Base-by-base conservation (phyloP, 2,329 filamentous ascomycete genomes). In the Venturia nashicola region DNA sequence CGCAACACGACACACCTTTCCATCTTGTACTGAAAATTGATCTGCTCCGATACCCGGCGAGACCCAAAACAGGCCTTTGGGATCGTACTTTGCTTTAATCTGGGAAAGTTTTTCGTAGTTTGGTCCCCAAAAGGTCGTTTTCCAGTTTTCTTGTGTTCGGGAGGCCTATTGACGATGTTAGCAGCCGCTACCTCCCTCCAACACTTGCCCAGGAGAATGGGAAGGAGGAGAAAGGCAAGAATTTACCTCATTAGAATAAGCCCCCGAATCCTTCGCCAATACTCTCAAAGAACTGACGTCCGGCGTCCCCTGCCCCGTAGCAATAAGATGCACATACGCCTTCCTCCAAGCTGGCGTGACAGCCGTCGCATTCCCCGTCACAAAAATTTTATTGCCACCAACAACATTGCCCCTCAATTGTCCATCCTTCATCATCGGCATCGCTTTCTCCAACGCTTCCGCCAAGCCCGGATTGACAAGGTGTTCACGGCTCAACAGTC, bases 81-180 rank as follows among this genome's bases (percentile, higher is more conserved):
- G 79, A 68, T 86, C 84, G 71, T 79, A 79, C 2, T 70, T 73
- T 5, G 72, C 68, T 73, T 86, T 86, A 59, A 86, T 75, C 57
- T 71, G 62, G 59, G 77, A 73, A 55, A 86, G 72, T 9, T 66
- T 68, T 0, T 75, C 70, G 44, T 85, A 71, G 66, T 85, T 84
- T 0, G 75, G 67, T 0, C 80, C 80, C 82, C 82, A 86, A 69
- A 86, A 86, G 8, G 78, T 75, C 61, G 74, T 67, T 68, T 83
- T 81, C 11, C 78, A 76, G 64, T 75, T 67, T 46, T 34, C 18
- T 23, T 54, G 46, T 12, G 18, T 23, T 27, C 61, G 48, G 2
- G 34, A 34, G 3, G 48, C 54, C 46, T 65, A 79, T 18, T 70
- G 63, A 86, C 86, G 9, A 48, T 32, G 32, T 23, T 61, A 48